Evolutionary conservation across 768 basidiomycete genomes (phyloP), one percentile per base, ranked within the genome.

Genomic region (Russula ochroleuca): DNA sequence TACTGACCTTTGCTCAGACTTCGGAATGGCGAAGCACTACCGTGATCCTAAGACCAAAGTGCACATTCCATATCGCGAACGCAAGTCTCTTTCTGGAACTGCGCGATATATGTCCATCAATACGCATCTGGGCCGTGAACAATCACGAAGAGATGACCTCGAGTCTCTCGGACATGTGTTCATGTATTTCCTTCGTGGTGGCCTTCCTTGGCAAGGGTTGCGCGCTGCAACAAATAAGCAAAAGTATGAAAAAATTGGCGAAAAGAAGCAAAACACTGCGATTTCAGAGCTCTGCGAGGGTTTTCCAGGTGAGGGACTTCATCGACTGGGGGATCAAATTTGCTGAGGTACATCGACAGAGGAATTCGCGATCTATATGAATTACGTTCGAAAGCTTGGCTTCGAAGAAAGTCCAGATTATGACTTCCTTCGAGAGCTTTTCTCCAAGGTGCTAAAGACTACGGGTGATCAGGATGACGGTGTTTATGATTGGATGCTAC

Each of bases 51-150:
- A 96, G 78, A 94, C 93, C 19, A 97, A 94, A 73, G 85, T 91
- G 62, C 96, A 99, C 76, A 99, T 99, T 65, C 96, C 97, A n/a
- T 99, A 99, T 77, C 86, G 97, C 69, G 96, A 99, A 74, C 86
- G 97, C 71, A 99, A 98, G 80, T 94, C 91, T 59, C 78, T 98
- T 53, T 94, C 92, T 17, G 96, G 96, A 15, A 98, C 96, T 38
- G 96, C 97, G 56, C 87, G 96, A 48, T 99, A 99, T 79, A 99
- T 99, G 96, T 93, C 90, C 53, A 99, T 98, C 81, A 99, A 99
- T 74, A 99, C 96, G 8, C 96, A 99, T 77, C 78, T 98, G 66
- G 96, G 96, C 37, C 87, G 96, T 66, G 95, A 96, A 78, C 87
- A 90, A 73, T 96, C 94, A 23, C 85, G 96, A 66, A 83, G 96